Evolutionary conservation across 2,329 filamentous ascomycete species (phyloP).

Genomic region (Grosmannia huntii): DNA sequence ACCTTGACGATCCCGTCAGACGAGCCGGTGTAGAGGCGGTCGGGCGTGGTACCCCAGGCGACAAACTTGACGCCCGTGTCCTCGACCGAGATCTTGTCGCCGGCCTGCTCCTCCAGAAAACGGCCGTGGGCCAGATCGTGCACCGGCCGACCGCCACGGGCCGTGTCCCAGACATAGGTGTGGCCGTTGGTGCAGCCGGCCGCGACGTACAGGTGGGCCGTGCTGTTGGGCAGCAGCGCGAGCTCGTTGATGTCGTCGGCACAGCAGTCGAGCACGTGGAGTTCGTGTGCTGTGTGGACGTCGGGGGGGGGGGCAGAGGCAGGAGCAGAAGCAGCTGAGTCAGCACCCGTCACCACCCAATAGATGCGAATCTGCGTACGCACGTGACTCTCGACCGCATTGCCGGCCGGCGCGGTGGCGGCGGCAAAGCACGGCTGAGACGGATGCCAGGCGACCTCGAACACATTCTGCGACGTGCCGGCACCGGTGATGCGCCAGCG

Average conservation of each 20-base stretch:
- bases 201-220: slow-evolving; percentile 38
- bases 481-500: slow-evolving; percentile 33
- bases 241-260: slow-evolving; percentile 52
- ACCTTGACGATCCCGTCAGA: slow-evolving; percentile 51
- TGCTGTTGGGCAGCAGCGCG: slow-evolving; percentile 42
- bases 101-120: slow-evolving; percentile 18
- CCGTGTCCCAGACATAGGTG: slow-evolving; percentile 52
- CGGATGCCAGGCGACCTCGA: slow-evolving; percentile 53
- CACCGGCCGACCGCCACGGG: slow-evolving; percentile 39
- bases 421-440: slow-evolving; percentile 38
- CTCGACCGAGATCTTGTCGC: slow-evolving; percentile 22
- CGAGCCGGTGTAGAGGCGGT: slow-evolving; percentile 50
- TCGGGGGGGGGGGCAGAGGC: not conserved
- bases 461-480: slow-evolving; percentile 45
- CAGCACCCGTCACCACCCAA: slow-evolving; percentile 13
- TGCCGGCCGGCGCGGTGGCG: slow-evolving; percentile 40
- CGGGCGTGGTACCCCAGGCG: slow-evolving; percentile 43
- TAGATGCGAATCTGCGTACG: slow-evolving; percentile 48
- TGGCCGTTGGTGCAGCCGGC: slow-evolving; percentile 49
- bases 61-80: slow-evolving; percentile 53
- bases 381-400: slow-evolving; percentile 29
- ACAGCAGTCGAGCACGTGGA: slow-evolving; percentile 44
- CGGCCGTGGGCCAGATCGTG: slow-evolving; percentile 42
- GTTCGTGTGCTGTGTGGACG: slow-evolving; percentile 25
- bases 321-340: not conserved